Evolutionary conservation across 2,329 filamentous ascomycete genomes (phyloP).

Genomic region (Colletotrichum falcatum): DNA sequence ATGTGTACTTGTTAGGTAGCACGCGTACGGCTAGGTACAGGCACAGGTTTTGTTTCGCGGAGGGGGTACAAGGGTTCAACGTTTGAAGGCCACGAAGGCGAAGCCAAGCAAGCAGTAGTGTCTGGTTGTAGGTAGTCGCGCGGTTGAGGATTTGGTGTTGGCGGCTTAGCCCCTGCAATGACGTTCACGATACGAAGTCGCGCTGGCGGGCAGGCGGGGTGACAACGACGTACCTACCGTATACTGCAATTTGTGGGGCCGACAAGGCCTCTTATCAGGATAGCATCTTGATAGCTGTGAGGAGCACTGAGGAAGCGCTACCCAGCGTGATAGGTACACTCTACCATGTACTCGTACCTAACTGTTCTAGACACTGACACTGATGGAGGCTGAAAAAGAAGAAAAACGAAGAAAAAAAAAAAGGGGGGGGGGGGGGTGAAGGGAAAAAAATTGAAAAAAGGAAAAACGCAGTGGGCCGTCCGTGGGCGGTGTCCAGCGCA

Average conservation of each 20-base stretch:
- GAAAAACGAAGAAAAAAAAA: too few relatives aligned
- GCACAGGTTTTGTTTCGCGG: slow-evolving; percentile 14
- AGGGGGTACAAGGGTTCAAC: slow-evolving; percentile 12
- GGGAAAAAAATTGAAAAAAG: too few relatives aligned
- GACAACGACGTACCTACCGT: not conserved
- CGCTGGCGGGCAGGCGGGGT: too few relatives aligned
- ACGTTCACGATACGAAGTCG: slow-evolving; percentile 13
- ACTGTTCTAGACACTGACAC: not conserved
- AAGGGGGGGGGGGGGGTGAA: too few relatives aligned
- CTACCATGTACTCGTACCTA: not conserved
- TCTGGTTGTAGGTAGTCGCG: slow-evolving; percentile 1
- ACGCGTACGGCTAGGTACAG: not conserved
- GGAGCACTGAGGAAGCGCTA: not conserved
- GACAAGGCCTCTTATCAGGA: slow-evolving; percentile 28
- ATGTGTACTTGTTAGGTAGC: not conserved
- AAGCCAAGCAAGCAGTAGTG: slow-evolving; percentile 10
- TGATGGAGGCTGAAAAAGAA: too few relatives aligned
- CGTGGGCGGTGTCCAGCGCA: not conserved
- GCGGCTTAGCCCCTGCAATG: slow-evolving; percentile 27
- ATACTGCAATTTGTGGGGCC: slow-evolving; percentile 10
- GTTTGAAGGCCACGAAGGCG: not conserved
- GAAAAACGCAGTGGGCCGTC: not conserved
- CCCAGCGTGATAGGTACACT: too few relatives aligned
- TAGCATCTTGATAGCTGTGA: not conserved
- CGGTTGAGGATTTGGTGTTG: slow-evolving; percentile 31